Evolutionary conservation across 2,329 filamentous ascomycete species (phyloP).

Genomic region (Clathrospora elynae): DNA sequence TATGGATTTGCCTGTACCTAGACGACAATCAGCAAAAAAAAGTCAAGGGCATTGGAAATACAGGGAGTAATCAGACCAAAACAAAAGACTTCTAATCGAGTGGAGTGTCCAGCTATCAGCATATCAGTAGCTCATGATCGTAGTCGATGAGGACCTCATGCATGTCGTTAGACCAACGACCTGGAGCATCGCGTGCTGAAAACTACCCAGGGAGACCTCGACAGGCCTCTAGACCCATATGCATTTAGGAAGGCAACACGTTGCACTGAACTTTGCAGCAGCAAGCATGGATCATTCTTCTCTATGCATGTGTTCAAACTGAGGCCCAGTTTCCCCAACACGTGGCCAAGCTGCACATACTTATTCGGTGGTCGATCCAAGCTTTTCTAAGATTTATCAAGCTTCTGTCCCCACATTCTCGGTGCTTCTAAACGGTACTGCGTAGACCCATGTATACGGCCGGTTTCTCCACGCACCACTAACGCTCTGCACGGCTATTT

Average conservation of each 20-base stretch:
- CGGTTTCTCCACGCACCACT: not conserved
- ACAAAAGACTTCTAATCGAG: no score
- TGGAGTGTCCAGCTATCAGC: not conserved
- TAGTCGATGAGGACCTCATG: not conserved
- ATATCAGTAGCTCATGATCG: not conserved
- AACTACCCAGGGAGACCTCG: not conserved
- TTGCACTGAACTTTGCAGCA: not conserved
- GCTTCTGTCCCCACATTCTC: not conserved
- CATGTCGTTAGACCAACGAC: not conserved
- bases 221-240: not conserved
- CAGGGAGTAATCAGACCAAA: no score
- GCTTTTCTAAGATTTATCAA: no score
- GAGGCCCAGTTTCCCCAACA: not conserved
- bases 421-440: not conserved
- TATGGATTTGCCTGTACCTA: no score
- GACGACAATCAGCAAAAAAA: no score
- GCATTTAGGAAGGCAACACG: not conserved
- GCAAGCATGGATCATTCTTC: not conserved
- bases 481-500: not conserved
- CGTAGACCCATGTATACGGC: not conserved
- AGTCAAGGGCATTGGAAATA: no score
- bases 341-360: slow-evolving; percentile 2
- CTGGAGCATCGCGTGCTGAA: not conserved
- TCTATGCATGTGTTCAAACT: not conserved
- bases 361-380: not conserved